Evolutionary conservation across 768 basidiomycete genomes (phyloP), one percentile per base, ranked within the genome.

Genomic region (Mycena filopes): DNA sequence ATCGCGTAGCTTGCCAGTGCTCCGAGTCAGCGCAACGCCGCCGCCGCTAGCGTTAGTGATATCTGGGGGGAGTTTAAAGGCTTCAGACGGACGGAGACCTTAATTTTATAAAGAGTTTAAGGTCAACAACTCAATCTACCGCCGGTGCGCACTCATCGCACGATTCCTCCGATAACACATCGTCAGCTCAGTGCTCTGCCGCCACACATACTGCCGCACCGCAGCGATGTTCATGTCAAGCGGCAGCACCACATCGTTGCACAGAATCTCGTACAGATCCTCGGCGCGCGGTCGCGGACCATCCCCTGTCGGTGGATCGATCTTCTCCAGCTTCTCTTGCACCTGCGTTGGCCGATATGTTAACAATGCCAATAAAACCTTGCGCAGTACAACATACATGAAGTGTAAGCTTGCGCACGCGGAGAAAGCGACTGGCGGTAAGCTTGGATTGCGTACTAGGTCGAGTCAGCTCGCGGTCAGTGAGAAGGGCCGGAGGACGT

Each of bases 201-300:
- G 88, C 95, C 94, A 98, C 23, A 95, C 86, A 71, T 88, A 98
- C 75, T 96, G 95, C 65, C 94, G 89, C 62, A 96, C 90, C 20
- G 92, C 92, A 5, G 93, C 96, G 38, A 99, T 84, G 7, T 93
- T 96, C 89, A 97, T 95, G 68, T 90, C 88, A 28, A 92, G 81
- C 25, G 96, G 92, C 36, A 99, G 82, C 18, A 93, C 80, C n/a
- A 84, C 81, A 66, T 94, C 92, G 69, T 94, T 94, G 77, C 96
- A 98, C 28, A 98, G 75, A 46, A 99, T 87, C 78, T 99, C 96
- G 74, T 94, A 91, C 29, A 84, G 72, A 26, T 95, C 91, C 69
- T 95, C 94, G 12, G 87, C 80, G 65, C 78, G 79, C 10, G 66
- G 66, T 63, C 73, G 70, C 23, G 78, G 74, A 21, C 74, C 64